A percentile compares a stretch with the other conserved stretches of the same genome.
phyloP scores from a whole-genome alignment of 352 stramenopile species.

The Globisporangium recalcitrans region DNA sequence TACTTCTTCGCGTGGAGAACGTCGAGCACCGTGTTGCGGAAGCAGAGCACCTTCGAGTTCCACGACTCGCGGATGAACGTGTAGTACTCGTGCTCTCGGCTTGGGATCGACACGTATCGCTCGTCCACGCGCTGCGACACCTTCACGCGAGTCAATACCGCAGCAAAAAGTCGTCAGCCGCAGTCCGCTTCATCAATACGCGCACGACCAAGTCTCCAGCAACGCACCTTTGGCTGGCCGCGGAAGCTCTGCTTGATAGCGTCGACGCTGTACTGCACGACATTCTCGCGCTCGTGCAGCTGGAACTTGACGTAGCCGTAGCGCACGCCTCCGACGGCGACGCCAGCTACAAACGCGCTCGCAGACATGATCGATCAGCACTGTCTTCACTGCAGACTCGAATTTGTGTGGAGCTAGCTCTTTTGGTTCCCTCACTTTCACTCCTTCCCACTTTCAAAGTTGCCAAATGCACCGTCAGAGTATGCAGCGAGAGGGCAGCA shows the following conservation, averaged over 20 bases:
- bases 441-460: too few relatives aligned
- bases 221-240: constrained; percentile 25
- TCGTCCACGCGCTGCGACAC: constrained; percentile 23
- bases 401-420: constrained; percentile 8
- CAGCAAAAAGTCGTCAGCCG: neutral
- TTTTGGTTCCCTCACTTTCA: constrained; percentile 6
- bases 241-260: constrained; percentile 63
- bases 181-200: neutral
- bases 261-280: constrained; percentile 62
- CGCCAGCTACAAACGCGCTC: constrained; percentile 63
- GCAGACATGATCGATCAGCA: constrained; percentile 60
- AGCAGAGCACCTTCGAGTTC: constrained; percentile 61
- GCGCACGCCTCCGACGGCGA: constrained; percentile 50
- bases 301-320: constrained; percentile 71
- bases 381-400: neutral
- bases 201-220: neutral
- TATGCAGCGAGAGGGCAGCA: too few relatives aligned
- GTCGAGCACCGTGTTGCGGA: constrained; percentile 54
- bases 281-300: constrained; percentile 59
- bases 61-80: constrained; percentile 60
- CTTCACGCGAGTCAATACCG: neutral
- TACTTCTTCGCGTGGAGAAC: constrained; percentile 45
- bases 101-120: constrained; percentile 60
- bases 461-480: too few relatives aligned
- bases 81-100: constrained; percentile 81